Evolutionary conservation across 306 rosid species (phyloP), one percentile per base, ranked within the genome.

Genomic region (Quercus parvula): DNA sequence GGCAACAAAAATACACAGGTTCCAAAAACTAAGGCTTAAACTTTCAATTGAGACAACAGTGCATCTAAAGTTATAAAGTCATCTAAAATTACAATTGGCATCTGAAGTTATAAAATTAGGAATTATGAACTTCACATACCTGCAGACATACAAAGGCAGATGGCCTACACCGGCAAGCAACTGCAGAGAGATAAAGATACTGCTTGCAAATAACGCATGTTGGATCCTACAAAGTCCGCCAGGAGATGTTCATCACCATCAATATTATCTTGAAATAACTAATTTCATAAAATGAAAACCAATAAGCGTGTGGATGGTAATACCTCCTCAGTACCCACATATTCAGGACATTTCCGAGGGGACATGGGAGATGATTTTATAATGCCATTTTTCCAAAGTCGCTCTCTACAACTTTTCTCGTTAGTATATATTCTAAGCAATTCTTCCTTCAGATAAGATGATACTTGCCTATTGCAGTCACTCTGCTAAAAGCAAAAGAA

Each of bases 241-340:
- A 79, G 69, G 76, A 78, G 38, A 77, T 66, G 57, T 27, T 59
- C 2, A 82, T 72, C 78, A 82, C 58, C 77, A 83, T 9, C 25
- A 4, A 82, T 3, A 35, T 31, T 79, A 55, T 66, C 85, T 57
- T 62, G 30, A 76, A 31, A 82, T 62, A 77, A 75, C 71, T 77
- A 72, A 49, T 62, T 56, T 64, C 63, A 22, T 46, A 54, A 82
- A 73, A 41, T 22, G 38, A 78, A 77, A 25, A 71, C 41, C 31
- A 72, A 70, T 30, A 61, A 0, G 12, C 30, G 2, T 11, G 11
- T 2, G 11, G 20, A 22, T 41, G 61, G 56, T 27, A 17, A 44
- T 88, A 95, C 99, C 93, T 95, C 99, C 86, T 95, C 98, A 9
- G 92, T 90, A 80, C 97, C 94, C 56, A 95, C 91, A 82, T 86